Evolutionary conservation across 2,329 filamentous ascomycete species (phyloP), one percentile per base, ranked within the genome.

Genomic region (Fusarium globosum): DNA sequence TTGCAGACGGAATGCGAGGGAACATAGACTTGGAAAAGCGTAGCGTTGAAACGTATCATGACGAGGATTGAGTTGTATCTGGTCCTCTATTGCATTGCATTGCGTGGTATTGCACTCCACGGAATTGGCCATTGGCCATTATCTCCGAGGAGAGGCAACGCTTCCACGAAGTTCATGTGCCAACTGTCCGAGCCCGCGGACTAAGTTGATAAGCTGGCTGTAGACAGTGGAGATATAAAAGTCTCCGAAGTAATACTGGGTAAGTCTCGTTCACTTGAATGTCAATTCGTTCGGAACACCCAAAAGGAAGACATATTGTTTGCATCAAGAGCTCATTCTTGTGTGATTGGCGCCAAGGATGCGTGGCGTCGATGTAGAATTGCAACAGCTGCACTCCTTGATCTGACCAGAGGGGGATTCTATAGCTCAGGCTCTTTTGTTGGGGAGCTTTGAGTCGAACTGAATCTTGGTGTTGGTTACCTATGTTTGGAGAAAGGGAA

Each of bases 11-110:
- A 11, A 72, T 64, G 63, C 58, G 55, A 72, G 53, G 55, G 46
- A 45, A 55, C 41, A 71, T 59, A 64, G 59, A 74, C 52, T 73
- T 56, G 71, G 71, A 64, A 56, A 51, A 57, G 59, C 46, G 48
- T 51, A 46, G 56, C 51, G 30, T 61, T 52, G 46, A 69, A 72
- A 69, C 63, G 71, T 59, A 73, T 53, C 51, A 74, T 74, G 71
- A 74, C 71, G 71, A 60, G 43, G 39, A 53, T 62, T 51, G 53
- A 52, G 57, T 61, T 57, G 56, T 51, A 51, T 65, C 39, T 63
- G 42, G 16, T 45, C 33, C 9, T 57, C 33, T 26, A 48, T 61
- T 71, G 49, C 67, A 61, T 71, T 49, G 30, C 49, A 28, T 61
- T 68, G 45, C 21, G n/a, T 46, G 28, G 49, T 43, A 36, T 67